Percentiles rank a stretch among this genome's conserved stretches.
Conservation (phyloP, 2,329 filamentous ascomycete genomes). For the Rhynchosporium graminicola region DNA sequence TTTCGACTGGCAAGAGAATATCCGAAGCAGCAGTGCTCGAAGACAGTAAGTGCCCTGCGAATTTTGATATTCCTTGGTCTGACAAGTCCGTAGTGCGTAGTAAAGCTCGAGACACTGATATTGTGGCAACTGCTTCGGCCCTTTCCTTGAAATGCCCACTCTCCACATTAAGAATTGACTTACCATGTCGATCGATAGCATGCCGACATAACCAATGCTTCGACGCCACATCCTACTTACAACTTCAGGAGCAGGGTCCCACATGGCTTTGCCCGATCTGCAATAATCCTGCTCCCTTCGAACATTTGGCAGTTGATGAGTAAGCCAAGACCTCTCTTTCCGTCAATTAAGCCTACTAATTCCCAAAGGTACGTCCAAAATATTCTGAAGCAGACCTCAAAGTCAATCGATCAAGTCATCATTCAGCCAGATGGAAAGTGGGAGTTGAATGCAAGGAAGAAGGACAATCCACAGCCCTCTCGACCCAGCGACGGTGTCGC, state of each 20-base stretch:
- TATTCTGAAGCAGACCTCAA: slow-evolving; percentile 74
- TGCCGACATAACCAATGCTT: slow-evolving; percentile 96
- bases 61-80: neutral
- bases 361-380: slow-evolving; percentile 76
- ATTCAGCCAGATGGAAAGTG: slow-evolving; percentile 87
- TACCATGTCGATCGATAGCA: slow-evolving; percentile 75
- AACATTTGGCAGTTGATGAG: slow-evolving; percentile 84
- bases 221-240: slow-evolving; percentile 87
- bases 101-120: slow-evolving; percentile 83
- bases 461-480: slow-evolving; percentile 23
- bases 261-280: slow-evolving; percentile 97
- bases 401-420: slow-evolving; percentile 77
- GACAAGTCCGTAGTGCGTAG: slow-evolving; percentile 64
- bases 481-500: slow-evolving; percentile 31
- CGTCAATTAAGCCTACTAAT: slow-evolving; percentile 24
- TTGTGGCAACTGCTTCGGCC: slow-evolving; percentile 83
- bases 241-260: slow-evolving; percentile 92
- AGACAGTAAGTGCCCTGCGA: slow-evolving; percentile 63
- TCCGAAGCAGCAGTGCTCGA: slow-evolving; percentile 78
- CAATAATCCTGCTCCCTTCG: slow-evolving; percentile 78
- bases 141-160: slow-evolving; percentile 92
- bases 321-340: slow-evolving; percentile 47
- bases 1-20: slow-evolving; percentile 70
- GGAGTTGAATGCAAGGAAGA: slow-evolving; percentile 46
- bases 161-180: slow-evolving; percentile 77